A percentile compares a stretch with the other conserved stretches of the same genome.
Conservation (phyloP, 768 basidiomycete species). For the Russula sp. region DNA sequence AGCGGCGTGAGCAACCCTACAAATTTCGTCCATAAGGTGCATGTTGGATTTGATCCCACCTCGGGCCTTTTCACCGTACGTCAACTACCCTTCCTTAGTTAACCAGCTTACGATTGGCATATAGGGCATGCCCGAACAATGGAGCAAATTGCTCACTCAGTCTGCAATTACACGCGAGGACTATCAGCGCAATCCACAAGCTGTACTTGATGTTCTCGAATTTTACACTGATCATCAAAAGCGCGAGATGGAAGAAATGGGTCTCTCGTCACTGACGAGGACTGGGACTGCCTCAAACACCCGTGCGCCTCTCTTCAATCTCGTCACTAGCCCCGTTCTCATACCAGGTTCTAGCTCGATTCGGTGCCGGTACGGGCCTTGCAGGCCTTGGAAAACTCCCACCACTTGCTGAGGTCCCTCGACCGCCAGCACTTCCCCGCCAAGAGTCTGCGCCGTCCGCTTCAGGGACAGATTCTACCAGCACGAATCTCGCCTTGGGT, state of each 20-base stretch:
- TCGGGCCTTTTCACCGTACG: slow-evolving; percentile 92
- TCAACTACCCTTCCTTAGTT: slow-evolving; percentile 26
- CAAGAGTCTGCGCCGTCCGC: slow-evolving; percentile 47
- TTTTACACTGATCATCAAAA: slow-evolving; percentile 99
- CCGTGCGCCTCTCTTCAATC: slow-evolving; percentile 22
- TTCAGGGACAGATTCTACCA: slow-evolving; percentile 37
- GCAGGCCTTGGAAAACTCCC: slow-evolving; percentile 57
- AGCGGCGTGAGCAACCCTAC: slow-evolving; percentile 95
- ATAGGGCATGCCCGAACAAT: slow-evolving; percentile 95
- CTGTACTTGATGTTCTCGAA: slow-evolving; percentile 94
- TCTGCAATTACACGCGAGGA: slow-evolving; percentile 98
- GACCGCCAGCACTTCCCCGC: slow-evolving; percentile 36
- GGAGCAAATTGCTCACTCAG: slow-evolving; percentile 94
- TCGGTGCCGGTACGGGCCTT: slow-evolving; percentile 89
- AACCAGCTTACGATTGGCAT: slow-evolving; percentile 8
- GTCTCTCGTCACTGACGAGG: slow-evolving; percentile 35
- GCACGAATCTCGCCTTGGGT: slow-evolving; percentile 38
- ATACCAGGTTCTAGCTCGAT: slow-evolving; percentile 61
- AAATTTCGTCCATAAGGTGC: slow-evolving; percentile 98
- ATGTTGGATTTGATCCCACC: slow-evolving; percentile 94
- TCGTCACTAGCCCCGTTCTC: slow-evolving; percentile 39
- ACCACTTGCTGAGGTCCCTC: slow-evolving; percentile 39
- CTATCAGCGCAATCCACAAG: slow-evolving; percentile 94
- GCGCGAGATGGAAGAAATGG: slow-evolving; percentile 76
- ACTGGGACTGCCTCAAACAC: slow-evolving; percentile 31